Evolutionary conservation across 2,329 filamentous ascomycete species (phyloP), one percentile per base, ranked within the genome.

Genomic region (Pseudogymnoascus sp.): DNA sequence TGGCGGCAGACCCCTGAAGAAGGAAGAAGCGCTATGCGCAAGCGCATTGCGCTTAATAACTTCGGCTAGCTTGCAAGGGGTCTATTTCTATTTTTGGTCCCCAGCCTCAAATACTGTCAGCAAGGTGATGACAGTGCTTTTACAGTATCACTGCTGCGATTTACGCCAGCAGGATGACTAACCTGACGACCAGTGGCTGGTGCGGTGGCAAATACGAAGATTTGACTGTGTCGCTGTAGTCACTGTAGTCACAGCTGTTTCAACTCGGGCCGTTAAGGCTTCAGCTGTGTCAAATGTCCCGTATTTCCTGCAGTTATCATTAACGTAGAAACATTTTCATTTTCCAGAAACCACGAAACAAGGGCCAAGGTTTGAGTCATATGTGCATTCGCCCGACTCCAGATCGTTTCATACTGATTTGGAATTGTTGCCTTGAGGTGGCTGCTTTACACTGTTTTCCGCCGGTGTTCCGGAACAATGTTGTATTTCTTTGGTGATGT

Each of bases 201-300:
- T 57, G 10, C 29, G 29, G 51, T 36, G 29, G 29, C 51, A 57
- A 57, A 34, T 57, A 57, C 29, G 51, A 57, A 29, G 16, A 10
- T 36, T 34, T 57, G 51, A 57, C 51, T 36, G 51, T 34, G 29
- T 57, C 7, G 8, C 10, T 10, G 18, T 57, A 11, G n/a, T 16
- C 10, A 57, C 2, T n/a, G 18, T 57, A 11, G 29, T 31, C 16
- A 57, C 3, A 34, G 51, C 29, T 57, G 51, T 57, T 36, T 57
- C 51, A 57, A 57, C 51, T 57, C 51, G 51, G 51, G 51, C 51
- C 51, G 51, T 57, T 57, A 57, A 57, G 51, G 51, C 51, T 34
- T 57, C 51, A 57, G 51, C 51, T 57, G 51, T 57, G 51, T 57
- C 51, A 57, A 57, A 34, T 34, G 51, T 36, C 29, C 16, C 16